A percentile compares a stretch with the other conserved stretches of the same genome.
Evolutionary conservation across 140 eudicot genomes (phyloP).

Genomic region (Stevia rebaudiana): DNA sequence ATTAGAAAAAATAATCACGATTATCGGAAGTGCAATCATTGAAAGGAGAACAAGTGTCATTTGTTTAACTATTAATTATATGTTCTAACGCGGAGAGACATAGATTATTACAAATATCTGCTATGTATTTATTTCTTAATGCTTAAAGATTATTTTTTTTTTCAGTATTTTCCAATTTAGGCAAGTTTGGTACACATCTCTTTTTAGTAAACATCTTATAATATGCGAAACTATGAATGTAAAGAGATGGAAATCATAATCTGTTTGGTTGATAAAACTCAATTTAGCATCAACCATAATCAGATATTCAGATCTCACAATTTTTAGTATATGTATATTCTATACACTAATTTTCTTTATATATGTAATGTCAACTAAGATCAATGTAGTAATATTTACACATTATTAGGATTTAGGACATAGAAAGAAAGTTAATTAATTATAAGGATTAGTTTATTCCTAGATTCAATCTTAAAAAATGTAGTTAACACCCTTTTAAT

Average conservation of each 20-base stretch:
- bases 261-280: background rate
- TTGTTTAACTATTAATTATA: conserved; percentile 10
- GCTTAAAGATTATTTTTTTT: conserved; percentile 5
- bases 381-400: conserved; percentile 6
- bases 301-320: conserved; percentile 14
- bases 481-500: background rate
- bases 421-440: background rate
- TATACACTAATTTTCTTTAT: background rate
- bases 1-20: conserved; percentile 20
- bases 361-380: background rate
- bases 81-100: conserved; percentile 20
- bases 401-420: background rate
- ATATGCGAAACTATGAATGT: background rate
- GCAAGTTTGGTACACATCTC: background rate
- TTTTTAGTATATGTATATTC: conserved; percentile 13
- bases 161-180: background rate
- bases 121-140: background rate
- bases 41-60: conserved; percentile 19
- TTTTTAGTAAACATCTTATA: background rate
- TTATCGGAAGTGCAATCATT: conserved; percentile 19
- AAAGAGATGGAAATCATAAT: background rate
- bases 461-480: conserved; percentile 11
- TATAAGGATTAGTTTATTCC: conserved; percentile 9
- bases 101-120: background rate
- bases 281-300: background rate